phyloP scores from a whole-genome alignment of 2,329 filamentous ascomycete species.

The Fusarium foetens region DNA sequence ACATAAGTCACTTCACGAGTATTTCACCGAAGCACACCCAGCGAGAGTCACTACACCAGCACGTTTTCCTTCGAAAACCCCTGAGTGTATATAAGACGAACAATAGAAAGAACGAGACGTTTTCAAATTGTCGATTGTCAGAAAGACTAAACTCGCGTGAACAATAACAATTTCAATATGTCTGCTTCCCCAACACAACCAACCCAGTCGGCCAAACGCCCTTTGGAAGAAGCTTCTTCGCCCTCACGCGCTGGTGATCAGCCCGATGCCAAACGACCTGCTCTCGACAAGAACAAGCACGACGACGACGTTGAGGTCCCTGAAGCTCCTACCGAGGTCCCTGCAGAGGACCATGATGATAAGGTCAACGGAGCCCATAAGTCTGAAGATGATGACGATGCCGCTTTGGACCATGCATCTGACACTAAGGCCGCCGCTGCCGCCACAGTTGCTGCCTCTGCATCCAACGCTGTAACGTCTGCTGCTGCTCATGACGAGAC shows the following conservation, averaged over 20 bases:
- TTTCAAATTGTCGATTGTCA: constrained; percentile 45
- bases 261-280: constrained; percentile 95
- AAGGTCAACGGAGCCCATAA: constrained; percentile 61
- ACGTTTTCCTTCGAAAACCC: constrained; percentile 90
- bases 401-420: constrained; percentile 48
- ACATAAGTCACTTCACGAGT: constrained; percentile 54
- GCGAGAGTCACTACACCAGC: constrained; percentile 76
- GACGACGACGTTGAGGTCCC: constrained; percentile 64
- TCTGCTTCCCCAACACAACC: constrained; percentile 75
- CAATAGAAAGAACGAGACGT: constrained; percentile 47
- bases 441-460: constrained; percentile 52
- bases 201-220: constrained; percentile 84
- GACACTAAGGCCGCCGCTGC: constrained; percentile 54
- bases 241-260: constrained; percentile 91
- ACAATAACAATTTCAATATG: constrained; percentile 61
- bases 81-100: constrained; percentile 81
- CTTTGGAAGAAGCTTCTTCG: constrained; percentile 95
- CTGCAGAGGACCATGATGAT: constrained; percentile 59
- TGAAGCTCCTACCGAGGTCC: constrained; percentile 47
- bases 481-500: constrained; percentile 83
- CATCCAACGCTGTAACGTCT: constrained; percentile 53
- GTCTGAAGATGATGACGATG: constrained; percentile 44
- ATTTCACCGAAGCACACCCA: constrained; percentile 56
- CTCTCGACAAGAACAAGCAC: constrained; percentile 89
- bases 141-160: constrained; percentile 40